These are phyloP conservation scores for Colletotrichum chrysophilum DNA, from an alignment of 2,329 filamentous ascomycete species.

Conservation along the genomic window DNA sequence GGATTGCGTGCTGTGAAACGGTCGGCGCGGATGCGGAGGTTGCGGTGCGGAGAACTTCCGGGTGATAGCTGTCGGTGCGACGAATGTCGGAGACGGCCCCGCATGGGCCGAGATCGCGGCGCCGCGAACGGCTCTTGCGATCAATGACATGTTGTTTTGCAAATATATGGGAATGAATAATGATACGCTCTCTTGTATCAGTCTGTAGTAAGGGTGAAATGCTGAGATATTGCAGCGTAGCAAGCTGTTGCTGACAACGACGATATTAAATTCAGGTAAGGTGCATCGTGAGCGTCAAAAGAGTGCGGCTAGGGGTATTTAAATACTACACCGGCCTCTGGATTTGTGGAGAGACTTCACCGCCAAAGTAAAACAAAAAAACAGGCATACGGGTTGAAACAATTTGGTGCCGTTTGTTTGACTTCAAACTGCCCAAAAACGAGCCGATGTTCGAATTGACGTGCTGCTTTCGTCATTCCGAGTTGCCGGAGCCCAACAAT, in stretches of 20 bases:
- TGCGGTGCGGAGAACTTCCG: not conserved
- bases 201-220: not conserved
- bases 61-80: not conserved
- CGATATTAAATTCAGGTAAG: not conserved
- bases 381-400: not conserved
- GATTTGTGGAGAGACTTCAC: not conserved
- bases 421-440: not conserved
- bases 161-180: not conserved
- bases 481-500: not conserved
- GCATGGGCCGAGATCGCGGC: not conserved
- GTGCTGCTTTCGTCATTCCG: not conserved
- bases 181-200: not conserved
- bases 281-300: accelerated
- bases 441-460: not conserved
- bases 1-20: not conserved
- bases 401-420: not conserved
- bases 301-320: too few species aligned
- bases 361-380: not conserved
- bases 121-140: not conserved
- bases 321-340: not conserved
- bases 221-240: not conserved
- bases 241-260: accelerated
- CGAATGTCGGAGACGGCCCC: not conserved
- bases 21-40: not conserved
- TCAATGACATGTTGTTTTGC: not conserved